Conservation (phyloP, 2,329 filamentous ascomycete species). For the Calonectria ilicicola region DNA sequence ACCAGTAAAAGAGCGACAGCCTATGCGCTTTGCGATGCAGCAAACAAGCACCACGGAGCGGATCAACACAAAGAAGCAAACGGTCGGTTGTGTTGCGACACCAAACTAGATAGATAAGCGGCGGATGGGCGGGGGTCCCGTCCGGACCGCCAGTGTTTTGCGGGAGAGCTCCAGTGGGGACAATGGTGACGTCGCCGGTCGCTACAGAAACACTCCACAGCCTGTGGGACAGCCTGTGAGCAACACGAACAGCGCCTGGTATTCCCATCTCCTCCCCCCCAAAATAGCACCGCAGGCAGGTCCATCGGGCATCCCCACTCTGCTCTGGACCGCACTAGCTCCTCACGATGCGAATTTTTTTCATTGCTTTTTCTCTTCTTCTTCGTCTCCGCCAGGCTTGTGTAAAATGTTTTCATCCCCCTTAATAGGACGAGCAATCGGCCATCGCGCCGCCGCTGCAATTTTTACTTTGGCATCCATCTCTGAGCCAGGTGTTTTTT, state of each 20-base stretch:
- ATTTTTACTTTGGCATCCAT: background rate
- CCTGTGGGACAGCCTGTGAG: no score
- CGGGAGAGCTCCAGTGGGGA: constrained; percentile 27
- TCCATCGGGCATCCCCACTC: constrained; percentile 15
- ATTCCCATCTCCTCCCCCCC: background rate
- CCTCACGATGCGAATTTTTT: constrained; percentile 2
- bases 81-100: constrained; percentile 18
- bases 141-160: constrained; percentile 8
- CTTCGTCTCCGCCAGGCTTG: constrained; percentile 16
- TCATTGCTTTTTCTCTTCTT: background rate
- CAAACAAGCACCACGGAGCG: background rate
- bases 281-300: background rate
- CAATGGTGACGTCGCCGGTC: constrained; percentile 43
- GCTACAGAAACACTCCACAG: constrained; percentile 42
- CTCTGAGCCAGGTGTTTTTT: background rate
- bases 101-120: background rate
- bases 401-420: constrained; percentile 16
- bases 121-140: background rate
- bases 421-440: background rate
- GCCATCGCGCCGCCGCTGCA: background rate
- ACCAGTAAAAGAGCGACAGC: background rate
- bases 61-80: background rate
- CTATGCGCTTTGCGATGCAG: background rate
- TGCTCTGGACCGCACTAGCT: constrained; percentile 12
- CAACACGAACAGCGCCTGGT: background rate